Percentiles rank a stretch among this genome's conserved stretches.
Evolutionary conservation across 306 rosid species (phyloP).

Genomic region (Begonia loranthoides): DNA sequence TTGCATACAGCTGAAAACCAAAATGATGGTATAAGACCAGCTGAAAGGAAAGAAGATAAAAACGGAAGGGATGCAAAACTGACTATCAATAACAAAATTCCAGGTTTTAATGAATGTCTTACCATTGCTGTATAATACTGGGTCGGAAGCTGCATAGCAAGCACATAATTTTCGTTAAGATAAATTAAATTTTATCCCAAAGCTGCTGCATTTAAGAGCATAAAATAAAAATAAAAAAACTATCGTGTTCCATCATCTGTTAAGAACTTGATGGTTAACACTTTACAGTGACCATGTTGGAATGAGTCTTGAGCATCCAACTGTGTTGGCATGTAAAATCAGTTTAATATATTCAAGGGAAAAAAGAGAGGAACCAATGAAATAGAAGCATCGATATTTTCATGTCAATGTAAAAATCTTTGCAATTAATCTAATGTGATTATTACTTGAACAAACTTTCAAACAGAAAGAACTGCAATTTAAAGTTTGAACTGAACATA

Average conservation of each 20-base stretch:
- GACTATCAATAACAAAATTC: slow-evolving; percentile 3
- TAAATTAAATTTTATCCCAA: neutral
- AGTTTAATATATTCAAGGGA: slow-evolving; percentile 1
- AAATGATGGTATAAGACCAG: slow-evolving; percentile 13
- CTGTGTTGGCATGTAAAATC: too few relatives aligned
- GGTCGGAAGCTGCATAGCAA: slow-evolving; percentile 74
- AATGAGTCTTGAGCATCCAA: too few relatives aligned
- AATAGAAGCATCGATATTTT: neutral
- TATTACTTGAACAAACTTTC: neutral
- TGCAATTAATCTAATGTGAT: neutral
- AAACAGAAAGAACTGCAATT: neutral
- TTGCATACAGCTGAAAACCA: slow-evolving; percentile 50
- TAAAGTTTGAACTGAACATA: too few relatives aligned
- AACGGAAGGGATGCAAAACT: neutral
- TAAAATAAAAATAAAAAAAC: too few relatives aligned
- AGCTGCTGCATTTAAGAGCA: too few relatives aligned
- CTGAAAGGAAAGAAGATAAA: slow-evolving; percentile 8
- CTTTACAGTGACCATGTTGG: too few relatives aligned
- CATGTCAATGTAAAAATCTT: too few relatives aligned
- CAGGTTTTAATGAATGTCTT: slow-evolving; percentile 19
- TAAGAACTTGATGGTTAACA: too few relatives aligned
- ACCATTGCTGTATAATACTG: slow-evolving; percentile 76
- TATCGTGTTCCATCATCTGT: too few relatives aligned
- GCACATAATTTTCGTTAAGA: slow-evolving; percentile 14
- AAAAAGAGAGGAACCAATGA: slow-evolving; percentile 1